A percentile compares a stretch with the other conserved stretches of the same genome.
Evolutionary conservation across 352 stramenopile species (phyloP).

Genomic region (Globisporangium uncinulatum): DNA sequence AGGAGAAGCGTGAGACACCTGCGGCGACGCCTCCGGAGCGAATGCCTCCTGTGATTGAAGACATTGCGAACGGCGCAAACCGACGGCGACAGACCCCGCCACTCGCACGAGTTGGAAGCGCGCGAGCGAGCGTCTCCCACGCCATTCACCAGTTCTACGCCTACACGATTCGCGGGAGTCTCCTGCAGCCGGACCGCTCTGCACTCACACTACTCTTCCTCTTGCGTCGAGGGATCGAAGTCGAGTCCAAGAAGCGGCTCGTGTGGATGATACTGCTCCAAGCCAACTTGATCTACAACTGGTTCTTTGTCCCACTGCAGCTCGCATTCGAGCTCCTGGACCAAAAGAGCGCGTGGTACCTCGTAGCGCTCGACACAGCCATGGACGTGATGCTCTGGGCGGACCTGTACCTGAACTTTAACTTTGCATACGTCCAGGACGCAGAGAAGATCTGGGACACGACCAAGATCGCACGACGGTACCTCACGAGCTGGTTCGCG

Average conservation of each 20-base stretch:
- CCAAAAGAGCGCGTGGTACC: conserved; percentile 18
- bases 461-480: conserved; percentile 21
- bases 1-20: too few species aligned
- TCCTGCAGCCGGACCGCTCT: neutral
- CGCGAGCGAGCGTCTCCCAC: neutral
- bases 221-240: conserved; percentile 32
- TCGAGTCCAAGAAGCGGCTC: conserved; percentile 29
- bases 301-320: conserved; percentile 41
- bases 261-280: conserved; percentile 46
- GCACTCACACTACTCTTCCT: conserved; percentile 26
- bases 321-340: conserved; percentile 30
- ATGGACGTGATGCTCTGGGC: conserved; percentile 37
- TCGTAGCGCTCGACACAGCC: conserved; percentile 26
- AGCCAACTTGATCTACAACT: conserved; percentile 48
- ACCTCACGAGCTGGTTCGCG: conserved; percentile 23
- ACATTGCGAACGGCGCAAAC: neutral
- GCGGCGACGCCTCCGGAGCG: too few species aligned
- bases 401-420: conserved; percentile 55
- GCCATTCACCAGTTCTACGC: conserved; percentile 20
- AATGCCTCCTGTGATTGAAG: neutral
- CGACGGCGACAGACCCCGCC: neutral
- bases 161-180: neutral
- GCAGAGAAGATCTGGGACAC: conserved; percentile 60
- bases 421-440: conserved; percentile 41
- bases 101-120: neutral